A percentile compares a stretch with the other conserved stretches of the same genome.
Conservation (phyloP, 345 rosid genomes). For the Jatropha curcas region DNA sequence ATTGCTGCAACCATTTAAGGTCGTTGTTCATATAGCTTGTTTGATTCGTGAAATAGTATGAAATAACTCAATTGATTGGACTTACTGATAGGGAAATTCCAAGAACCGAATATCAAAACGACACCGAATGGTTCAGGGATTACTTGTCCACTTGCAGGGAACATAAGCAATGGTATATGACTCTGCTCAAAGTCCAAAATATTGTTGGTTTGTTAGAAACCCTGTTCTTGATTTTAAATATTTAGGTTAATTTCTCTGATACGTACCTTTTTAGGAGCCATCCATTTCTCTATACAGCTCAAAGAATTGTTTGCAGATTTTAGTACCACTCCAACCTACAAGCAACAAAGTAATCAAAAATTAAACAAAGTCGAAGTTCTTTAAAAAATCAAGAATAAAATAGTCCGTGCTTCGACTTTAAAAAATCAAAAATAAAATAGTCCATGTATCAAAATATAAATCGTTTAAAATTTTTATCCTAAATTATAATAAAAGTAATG, state of each 20-base stretch:
- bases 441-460: too few species aligned
- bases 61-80: constrained; percentile 16
- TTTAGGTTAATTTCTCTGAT: background rate
- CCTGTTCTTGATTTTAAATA: background rate
- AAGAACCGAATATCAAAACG: constrained; percentile 66
- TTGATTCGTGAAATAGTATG: too few species aligned
- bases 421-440: too few species aligned
- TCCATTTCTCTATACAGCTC: constrained; percentile 67
- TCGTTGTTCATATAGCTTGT: too few species aligned
- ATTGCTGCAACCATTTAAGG: constrained; percentile 65
- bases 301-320: constrained; percentile 57
- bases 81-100: constrained; percentile 93
- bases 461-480: too few species aligned
- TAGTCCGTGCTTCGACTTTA: too few species aligned
- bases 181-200: constrained; percentile 34
- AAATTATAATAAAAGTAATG: too few species aligned
- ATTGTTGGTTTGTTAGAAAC: background rate
- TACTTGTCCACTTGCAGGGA: constrained; percentile 64
- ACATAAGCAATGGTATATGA: constrained; percentile 52
- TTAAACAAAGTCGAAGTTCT: too few species aligned
- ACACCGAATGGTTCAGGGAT: constrained; percentile 76
- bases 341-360: background rate
- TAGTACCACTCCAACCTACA: constrained; percentile 57
- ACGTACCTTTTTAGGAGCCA: constrained; percentile 62
- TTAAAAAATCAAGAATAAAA: background rate